These are phyloP conservation scores for Fraxinus floribunda DNA, from an alignment of 305 asterid species.

Conservation along the genomic window DNA sequence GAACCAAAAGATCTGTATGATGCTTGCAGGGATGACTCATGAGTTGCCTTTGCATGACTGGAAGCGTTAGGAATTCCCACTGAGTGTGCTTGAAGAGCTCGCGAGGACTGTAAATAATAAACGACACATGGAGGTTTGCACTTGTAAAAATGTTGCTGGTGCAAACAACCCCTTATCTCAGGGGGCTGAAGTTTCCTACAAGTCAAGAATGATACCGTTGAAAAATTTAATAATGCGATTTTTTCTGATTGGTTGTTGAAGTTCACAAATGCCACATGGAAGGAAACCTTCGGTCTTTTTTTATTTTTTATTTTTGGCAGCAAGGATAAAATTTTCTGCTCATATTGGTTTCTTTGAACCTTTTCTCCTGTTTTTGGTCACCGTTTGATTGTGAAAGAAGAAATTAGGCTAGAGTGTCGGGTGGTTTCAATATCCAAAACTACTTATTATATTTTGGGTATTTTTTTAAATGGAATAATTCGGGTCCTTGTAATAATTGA, in stretches of 20 bases:
- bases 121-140: slow-evolving; percentile 5
- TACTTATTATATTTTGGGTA: too few relatives aligned
- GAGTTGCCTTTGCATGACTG: slow-evolving; percentile 19
- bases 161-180: slow-evolving; percentile 13
- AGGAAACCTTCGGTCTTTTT: slow-evolving; percentile 22
- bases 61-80: background rate
- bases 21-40: slow-evolving; percentile 15
- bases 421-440: too few relatives aligned
- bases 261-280: slow-evolving; percentile 20
- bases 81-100: slow-evolving; percentile 15
- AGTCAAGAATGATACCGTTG: slow-evolving; percentile 10
- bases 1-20: background rate
- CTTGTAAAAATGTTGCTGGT: slow-evolving; percentile 12
- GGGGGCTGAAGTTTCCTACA: slow-evolving; percentile 24
- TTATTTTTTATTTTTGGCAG: background rate
- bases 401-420: background rate
- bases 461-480: too few relatives aligned
- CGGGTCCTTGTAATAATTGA: too few relatives aligned
- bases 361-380: slow-evolving; percentile 25
- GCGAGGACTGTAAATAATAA: slow-evolving; percentile 16
- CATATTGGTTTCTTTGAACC: background rate
- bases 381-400: slow-evolving; percentile 19
- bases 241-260: slow-evolving; percentile 16
- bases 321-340: background rate
- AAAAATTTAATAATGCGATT: slow-evolving; percentile 23